Conservation (phyloP, 345 rosid genomes). For the Eucalyptus marginata region DNA sequence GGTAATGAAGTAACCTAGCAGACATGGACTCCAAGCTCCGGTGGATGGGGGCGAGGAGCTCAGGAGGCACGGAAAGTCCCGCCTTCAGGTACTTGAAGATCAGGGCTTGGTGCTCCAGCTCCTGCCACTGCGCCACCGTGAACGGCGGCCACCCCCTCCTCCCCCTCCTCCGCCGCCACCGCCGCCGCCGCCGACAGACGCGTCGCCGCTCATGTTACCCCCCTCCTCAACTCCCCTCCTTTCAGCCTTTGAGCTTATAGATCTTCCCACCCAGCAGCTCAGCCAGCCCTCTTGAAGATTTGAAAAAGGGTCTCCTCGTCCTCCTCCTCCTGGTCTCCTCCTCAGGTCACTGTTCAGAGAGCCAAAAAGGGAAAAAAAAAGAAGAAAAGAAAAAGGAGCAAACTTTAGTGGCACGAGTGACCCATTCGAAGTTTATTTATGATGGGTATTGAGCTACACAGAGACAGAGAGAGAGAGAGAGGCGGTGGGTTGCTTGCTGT, state of each 20-base stretch:
- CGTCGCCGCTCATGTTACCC: slow-evolving; percentile 3
- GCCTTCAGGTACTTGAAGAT: slow-evolving; percentile 72
- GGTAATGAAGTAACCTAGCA: slow-evolving; percentile 19
- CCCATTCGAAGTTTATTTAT: not conserved
- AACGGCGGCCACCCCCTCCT: slow-evolving; percentile 9
- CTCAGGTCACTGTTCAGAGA: not conserved
- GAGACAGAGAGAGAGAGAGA: not conserved
- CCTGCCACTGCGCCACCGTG: slow-evolving; percentile 66
- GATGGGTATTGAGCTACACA: not conserved
- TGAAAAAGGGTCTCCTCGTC: not conserved
- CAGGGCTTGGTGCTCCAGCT: slow-evolving; percentile 85
- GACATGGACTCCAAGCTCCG: slow-evolving; percentile 23
- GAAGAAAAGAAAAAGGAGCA: not conserved
- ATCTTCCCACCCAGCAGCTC: not conserved
- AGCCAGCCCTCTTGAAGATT: not conserved
- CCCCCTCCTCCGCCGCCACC: not conserved
- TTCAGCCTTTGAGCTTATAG: not conserved
- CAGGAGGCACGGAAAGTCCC: slow-evolving; percentile 62
- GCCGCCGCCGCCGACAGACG: not conserved
- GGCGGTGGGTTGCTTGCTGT: not conserved
- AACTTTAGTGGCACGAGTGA: not conserved
- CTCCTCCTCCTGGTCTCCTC: not conserved
- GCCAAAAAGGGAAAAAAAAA: not conserved
- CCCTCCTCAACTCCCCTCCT: not conserved
- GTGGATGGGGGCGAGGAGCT: slow-evolving; percentile 50